A percentile compares a stretch with the other conserved stretches of the same genome.
phyloP scores from a whole-genome alignment of 1,139 yeast genomes.

The Geotrichum carabidarum region DNA sequence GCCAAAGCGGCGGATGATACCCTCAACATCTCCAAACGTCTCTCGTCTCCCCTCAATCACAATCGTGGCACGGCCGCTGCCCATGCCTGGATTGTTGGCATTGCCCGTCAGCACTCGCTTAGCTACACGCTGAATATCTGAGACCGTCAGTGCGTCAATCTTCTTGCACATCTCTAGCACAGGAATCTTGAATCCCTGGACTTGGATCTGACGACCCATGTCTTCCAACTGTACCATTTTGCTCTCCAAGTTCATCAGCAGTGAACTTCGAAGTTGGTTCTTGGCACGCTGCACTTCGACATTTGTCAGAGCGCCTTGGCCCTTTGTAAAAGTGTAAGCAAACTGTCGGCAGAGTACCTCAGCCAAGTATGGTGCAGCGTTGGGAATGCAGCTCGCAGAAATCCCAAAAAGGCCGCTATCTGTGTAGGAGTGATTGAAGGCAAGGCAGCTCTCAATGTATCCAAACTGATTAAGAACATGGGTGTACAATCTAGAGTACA shows the following conservation, averaged over 20 bases:
- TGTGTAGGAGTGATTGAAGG: conserved; percentile 85
- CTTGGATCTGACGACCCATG: conserved; percentile 88
- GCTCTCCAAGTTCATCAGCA: conserved; percentile 89
- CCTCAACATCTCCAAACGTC: conserved; percentile 76
- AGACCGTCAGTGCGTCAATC: conserved; percentile 61
- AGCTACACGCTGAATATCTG: conserved; percentile 71
- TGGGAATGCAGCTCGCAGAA: conserved; percentile 76
- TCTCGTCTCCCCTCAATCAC: conserved; percentile 87
- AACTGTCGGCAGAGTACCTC: conserved; percentile 78
- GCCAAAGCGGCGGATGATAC: conserved; percentile 63
- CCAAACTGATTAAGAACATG: conserved; percentile 88
- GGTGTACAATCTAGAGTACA: conserved; percentile 91
- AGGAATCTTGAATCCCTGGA: conserved; percentile 72
- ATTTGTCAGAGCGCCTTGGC: conserved; percentile 57
- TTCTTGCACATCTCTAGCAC: conserved; percentile 77
- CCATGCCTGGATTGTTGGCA: conserved; percentile 47
- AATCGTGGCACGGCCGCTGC: conserved; percentile 67
- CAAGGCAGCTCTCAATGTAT: conserved; percentile 80
- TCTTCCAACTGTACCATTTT: conserved; percentile 90
- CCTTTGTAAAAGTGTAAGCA: conserved; percentile 54
- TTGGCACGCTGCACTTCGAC: conserved; percentile 84
- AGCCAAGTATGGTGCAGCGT: conserved; percentile 77
- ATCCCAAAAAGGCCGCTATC: conserved; percentile 92
- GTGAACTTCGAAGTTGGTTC: conserved; percentile 82
- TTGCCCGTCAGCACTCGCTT: conserved; percentile 68